phyloP scores from a whole-genome alignment of 2,329 filamentous ascomycete species.

The Helminthosporium solani region DNA sequence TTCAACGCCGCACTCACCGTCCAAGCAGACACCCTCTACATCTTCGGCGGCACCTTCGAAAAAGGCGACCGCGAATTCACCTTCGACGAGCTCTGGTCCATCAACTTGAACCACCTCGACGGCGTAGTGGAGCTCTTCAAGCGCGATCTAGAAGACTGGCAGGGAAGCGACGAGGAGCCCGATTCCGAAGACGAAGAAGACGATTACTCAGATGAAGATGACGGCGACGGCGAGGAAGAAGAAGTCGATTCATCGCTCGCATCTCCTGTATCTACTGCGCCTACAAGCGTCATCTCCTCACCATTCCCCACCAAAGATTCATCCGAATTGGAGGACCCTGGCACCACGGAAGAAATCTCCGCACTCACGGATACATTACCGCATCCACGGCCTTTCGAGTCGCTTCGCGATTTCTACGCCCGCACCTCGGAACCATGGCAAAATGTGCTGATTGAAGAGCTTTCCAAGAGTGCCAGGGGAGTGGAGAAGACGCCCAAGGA shows the following conservation, averaged over 20 bases:
- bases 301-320: too few relatives aligned
- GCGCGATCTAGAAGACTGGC: slow-evolving; percentile 84
- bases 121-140: slow-evolving; percentile 90
- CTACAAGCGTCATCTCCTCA: slow-evolving; percentile 58
- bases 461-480: slow-evolving; percentile 60
- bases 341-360: slow-evolving; percentile 55
- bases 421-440: slow-evolving; percentile 91
- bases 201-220: slow-evolving; percentile 39
- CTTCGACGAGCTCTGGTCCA: slow-evolving; percentile 90
- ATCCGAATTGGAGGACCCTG: slow-evolving; percentile 44
- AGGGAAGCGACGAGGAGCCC: slow-evolving; percentile 51
- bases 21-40: slow-evolving; percentile 88
- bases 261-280: slow-evolving; percentile 53
- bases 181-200: slow-evolving; percentile 52
- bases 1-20: slow-evolving; percentile 92
- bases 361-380: slow-evolving; percentile 70
- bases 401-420: slow-evolving; percentile 85
- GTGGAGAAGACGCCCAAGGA: slow-evolving; percentile 78
- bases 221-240: slow-evolving; percentile 49
- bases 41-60: slow-evolving; percentile 94
- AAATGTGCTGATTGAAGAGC: slow-evolving; percentile 73
- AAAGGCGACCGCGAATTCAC: slow-evolving; percentile 94
- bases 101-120: slow-evolving; percentile 84
- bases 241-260: slow-evolving; percentile 61
- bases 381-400: slow-evolving; percentile 80